Conservation (phyloP, 371 early-diverging fungal species). For the Syncephalastrum monosporum region DNA sequence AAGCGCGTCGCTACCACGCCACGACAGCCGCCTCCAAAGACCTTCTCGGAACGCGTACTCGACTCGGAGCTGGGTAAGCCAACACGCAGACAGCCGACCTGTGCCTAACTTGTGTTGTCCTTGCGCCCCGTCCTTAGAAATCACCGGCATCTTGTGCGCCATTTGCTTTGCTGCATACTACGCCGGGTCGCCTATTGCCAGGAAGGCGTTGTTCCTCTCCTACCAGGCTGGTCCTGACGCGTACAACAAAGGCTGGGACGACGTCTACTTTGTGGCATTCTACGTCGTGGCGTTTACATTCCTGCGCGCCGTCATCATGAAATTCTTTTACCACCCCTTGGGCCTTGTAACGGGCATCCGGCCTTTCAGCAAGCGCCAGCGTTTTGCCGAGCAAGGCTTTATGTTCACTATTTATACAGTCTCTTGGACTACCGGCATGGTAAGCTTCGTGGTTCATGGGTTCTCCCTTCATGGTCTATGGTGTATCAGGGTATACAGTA, state of each 20-base stretch:
- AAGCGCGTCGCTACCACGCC: no score
- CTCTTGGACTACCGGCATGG: conserved; percentile 66
- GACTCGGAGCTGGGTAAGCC: conserved; percentile 15
- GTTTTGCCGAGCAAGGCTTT: conserved; percentile 70
- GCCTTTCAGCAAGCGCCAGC: conserved; percentile 51
- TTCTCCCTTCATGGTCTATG: no score
- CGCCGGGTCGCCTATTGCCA: conserved; percentile 19
- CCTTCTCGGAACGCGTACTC: conserved; percentile 12
- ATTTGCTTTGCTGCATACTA: conserved; percentile 12
- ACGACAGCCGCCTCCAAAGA: conserved; percentile 2
- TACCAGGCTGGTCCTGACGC: conserved; percentile 21
- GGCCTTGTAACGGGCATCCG: conserved; percentile 51
- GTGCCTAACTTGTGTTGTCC: no score
- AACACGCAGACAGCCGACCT: no score
- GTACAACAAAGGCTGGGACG: conserved; percentile 51
- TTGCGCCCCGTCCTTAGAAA: conserved; percentile 8
- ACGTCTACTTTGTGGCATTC: conserved; percentile 60
- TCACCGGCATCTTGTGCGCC: conserved; percentile 14
- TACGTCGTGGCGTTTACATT: conserved; percentile 75
- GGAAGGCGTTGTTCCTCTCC: conserved; percentile 17
- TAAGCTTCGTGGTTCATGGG: conserved; percentile 22
- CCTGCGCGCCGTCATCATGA: conserved; percentile 61
- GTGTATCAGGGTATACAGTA: neutral
- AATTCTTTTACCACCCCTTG: conserved; percentile 57
- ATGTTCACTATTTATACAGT: conserved; percentile 51